A percentile compares a stretch with the other conserved stretches of the same genome.
Conservation (phyloP, 805 yeast species). For the Ogataea allantospora region DNA sequence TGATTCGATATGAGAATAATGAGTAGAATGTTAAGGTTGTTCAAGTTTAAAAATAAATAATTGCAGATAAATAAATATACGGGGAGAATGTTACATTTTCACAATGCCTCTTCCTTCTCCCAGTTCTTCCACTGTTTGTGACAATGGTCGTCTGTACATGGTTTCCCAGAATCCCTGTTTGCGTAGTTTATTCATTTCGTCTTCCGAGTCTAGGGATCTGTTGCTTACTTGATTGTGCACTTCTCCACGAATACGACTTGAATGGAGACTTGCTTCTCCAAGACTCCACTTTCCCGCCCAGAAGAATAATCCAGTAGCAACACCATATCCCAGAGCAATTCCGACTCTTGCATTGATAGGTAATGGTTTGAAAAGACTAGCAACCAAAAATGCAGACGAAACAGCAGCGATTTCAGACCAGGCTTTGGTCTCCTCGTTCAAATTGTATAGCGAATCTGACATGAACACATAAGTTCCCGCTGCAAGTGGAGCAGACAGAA, state of each 20-base stretch:
- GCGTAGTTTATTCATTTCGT: constrained; percentile 32
- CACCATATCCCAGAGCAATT: constrained; percentile 43
- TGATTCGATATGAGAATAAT: constrained; percentile 41
- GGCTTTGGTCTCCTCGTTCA: constrained; percentile 31
- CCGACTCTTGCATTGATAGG: constrained; percentile 44
- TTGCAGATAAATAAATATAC: constrained; percentile 11
- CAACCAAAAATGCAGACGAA: constrained; percentile 18
- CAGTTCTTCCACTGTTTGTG: constrained; percentile 72
- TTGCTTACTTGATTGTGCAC: constrained; percentile 39
- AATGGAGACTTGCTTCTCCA: constrained; percentile 43
- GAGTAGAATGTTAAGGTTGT: background rate
- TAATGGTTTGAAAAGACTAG: constrained; percentile 27
- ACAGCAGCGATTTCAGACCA: constrained; percentile 31
- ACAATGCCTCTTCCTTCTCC: constrained; percentile 67
- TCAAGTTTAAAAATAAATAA: constrained; percentile 8
- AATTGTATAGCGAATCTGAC: constrained; percentile 31
- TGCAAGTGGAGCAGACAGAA: constrained; percentile 35
- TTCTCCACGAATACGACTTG: constrained; percentile 38
- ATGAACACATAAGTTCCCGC: constrained; percentile 33
- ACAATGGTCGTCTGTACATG: constrained; percentile 74
- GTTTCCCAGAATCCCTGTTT: constrained; percentile 76
- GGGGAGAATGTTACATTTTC: constrained; percentile 16
- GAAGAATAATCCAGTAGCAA: constrained; percentile 41
- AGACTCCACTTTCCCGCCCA: constrained; percentile 56
- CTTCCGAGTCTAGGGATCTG: constrained; percentile 35